phyloP scores from a whole-genome alignment of 257 asterid genomes.

The Solanum sitiens region DNA sequence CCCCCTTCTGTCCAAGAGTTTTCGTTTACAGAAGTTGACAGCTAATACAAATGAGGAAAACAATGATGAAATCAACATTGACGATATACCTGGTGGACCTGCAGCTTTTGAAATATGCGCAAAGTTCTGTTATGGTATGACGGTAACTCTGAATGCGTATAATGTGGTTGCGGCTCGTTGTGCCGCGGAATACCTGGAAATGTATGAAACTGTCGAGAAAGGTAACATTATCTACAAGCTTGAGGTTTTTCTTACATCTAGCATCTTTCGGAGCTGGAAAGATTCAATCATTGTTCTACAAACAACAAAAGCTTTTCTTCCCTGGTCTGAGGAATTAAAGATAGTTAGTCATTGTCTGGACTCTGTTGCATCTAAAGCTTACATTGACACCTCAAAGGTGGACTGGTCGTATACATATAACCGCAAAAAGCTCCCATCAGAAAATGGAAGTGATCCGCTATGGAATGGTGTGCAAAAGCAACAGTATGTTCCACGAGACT shows the following conservation, averaged over 20 bases:
- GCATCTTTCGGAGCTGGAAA: slow-evolving; percentile 88
- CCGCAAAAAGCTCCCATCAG: slow-evolving; percentile 45
- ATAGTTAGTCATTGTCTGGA: slow-evolving; percentile 57
- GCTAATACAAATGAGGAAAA: slow-evolving; percentile 25
- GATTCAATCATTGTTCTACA: slow-evolving; percentile 87
- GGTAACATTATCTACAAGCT: slow-evolving; percentile 81
- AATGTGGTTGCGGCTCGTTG: slow-evolving; percentile 77
- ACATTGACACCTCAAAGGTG: slow-evolving; percentile 45
- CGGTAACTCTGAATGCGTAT: slow-evolving; percentile 69
- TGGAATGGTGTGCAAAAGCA: slow-evolving; percentile 60
- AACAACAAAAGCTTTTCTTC: slow-evolving; percentile 54
- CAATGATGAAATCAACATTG: slow-evolving; percentile 36
- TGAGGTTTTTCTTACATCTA: slow-evolving; percentile 67
- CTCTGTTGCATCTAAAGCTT: slow-evolving; percentile 57
- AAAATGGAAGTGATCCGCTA: slow-evolving; percentile 30
- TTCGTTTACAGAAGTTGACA: slow-evolving; percentile 53
- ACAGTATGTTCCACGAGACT: slow-evolving; percentile 55
- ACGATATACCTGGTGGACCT: slow-evolving; percentile 78
- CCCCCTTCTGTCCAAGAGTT: slow-evolving; percentile 71
- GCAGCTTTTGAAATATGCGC: slow-evolving; percentile 79
- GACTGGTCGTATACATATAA: slow-evolving; percentile 75
- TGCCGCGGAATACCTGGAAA: slow-evolving; percentile 81
- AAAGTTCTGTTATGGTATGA: slow-evolving; percentile 82
- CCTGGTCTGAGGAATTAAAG: slow-evolving; percentile 66
- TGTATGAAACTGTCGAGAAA: slow-evolving; percentile 67